These are phyloP conservation scores for Pseudocercospora macadamiae DNA, from an alignment of 2,329 filamentous ascomycete species.

Conservation along the genomic window DNA sequence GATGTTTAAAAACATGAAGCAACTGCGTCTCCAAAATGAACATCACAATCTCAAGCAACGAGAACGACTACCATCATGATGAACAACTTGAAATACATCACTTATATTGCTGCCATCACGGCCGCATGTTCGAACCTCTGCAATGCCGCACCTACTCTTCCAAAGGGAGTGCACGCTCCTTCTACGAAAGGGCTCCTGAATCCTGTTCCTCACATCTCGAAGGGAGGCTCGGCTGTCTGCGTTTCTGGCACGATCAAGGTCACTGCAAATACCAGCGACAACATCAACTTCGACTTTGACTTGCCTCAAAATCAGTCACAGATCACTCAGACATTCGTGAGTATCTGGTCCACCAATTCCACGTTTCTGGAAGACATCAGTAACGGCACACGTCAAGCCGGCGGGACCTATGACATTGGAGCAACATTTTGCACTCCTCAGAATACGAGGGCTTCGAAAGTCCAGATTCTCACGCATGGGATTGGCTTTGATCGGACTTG, in stretches of 20 bases:
- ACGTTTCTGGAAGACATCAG: not conserved
- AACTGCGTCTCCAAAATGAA: no score
- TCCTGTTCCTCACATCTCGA: not conserved
- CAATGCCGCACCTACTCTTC: no score
- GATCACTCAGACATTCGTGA: not conserved
- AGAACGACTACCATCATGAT: no score
- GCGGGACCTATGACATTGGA: not conserved
- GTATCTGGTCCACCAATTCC: not conserved
- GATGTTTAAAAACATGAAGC: no score
- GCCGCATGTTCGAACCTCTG: no score
- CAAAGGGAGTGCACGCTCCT: no score
- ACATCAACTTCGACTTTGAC: not conserved
- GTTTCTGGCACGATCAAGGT: not conserved
- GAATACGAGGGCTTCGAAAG: not conserved
- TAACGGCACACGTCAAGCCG: not conserved
- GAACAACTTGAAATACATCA: no score
- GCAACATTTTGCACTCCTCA: not conserved
- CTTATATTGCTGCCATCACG: no score
- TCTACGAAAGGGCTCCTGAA: not conserved
- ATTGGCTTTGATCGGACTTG: constrained; percentile 41
- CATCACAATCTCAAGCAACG: no score
- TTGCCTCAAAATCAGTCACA: not conserved
- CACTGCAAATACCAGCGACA: no score
- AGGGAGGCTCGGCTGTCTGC: not conserved
- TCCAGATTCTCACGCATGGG: constrained; percentile 47